Conservation (phyloP, 2,329 filamentous ascomycete genomes). For the Microsporum audouinii region DNA sequence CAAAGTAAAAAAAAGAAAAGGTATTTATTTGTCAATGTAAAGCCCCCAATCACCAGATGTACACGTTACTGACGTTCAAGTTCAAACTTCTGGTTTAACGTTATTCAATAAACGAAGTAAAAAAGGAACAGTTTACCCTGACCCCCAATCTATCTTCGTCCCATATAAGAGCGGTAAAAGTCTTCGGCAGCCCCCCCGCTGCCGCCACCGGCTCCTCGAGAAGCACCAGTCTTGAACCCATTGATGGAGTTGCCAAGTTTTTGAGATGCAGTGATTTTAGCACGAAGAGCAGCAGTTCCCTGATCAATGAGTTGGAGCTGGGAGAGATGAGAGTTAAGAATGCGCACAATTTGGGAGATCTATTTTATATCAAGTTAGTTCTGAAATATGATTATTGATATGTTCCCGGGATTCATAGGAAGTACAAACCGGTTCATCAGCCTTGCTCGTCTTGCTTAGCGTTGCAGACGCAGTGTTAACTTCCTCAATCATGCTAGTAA, state of each 20-base stretch:
- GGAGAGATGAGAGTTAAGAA: constrained; percentile 83
- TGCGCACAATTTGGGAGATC: constrained; percentile 88
- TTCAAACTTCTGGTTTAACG: neutral
- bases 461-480: constrained; percentile 89
- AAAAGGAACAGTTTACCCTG: neutral
- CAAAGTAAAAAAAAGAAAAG: neutral
- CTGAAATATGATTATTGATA: neutral
- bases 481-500: constrained; percentile 94
- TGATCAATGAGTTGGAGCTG: constrained; percentile 90
- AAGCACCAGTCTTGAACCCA: constrained; percentile 10
- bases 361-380: constrained; percentile 29
- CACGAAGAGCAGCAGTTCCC: constrained; percentile 66
- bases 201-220: constrained; percentile 27
- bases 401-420: constrained; percentile 11
- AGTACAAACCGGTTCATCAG: constrained; percentile 67
- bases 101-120: neutral
- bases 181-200: constrained; percentile 59
- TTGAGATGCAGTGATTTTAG: constrained; percentile 71
- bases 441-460: constrained; percentile 77
- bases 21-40: neutral
- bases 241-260: constrained; percentile 56
- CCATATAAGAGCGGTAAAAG: constrained; percentile 83
- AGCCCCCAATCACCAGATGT: neutral
- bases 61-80: neutral
- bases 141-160: constrained; percentile 43